phyloP scores from a whole-genome alignment of 2,329 filamentous ascomycete species.

The Paracamarosporium sp. region DNA sequence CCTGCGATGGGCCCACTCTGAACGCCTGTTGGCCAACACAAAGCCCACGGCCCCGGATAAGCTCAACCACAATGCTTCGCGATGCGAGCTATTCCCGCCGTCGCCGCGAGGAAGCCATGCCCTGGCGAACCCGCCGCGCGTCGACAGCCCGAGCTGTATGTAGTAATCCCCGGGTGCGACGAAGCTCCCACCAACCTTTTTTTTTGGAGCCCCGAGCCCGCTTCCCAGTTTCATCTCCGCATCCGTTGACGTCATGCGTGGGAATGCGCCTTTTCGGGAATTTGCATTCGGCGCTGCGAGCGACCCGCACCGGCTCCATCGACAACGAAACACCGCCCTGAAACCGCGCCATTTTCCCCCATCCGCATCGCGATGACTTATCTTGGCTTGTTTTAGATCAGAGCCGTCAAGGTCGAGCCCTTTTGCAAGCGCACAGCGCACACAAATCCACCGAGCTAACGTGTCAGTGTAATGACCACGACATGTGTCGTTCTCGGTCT shows the following conservation, averaged over 20 bases:
- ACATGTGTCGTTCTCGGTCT: background rate
- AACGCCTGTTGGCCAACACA: background rate
- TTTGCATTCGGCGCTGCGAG: background rate
- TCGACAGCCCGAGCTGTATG: background rate
- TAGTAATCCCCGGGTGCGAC: background rate
- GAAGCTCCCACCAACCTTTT: background rate
- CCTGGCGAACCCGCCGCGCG: background rate
- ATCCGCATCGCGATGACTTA: background rate
- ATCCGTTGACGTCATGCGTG: background rate
- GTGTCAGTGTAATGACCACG: background rate
- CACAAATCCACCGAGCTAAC: background rate
- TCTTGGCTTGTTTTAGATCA: too few species aligned
- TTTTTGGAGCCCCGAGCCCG: background rate
- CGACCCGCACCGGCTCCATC: background rate
- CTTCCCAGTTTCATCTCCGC: slow-evolving; percentile 1
- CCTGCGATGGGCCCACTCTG: slow-evolving; percentile 1
- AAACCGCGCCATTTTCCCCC: background rate
- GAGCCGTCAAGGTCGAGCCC: too few species aligned
- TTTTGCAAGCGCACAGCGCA: background rate
- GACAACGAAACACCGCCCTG: slow-evolving; percentile 2
- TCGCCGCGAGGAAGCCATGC: background rate
- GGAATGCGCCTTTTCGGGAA: background rate
- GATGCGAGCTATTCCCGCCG: background rate
- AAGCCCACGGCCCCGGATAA: slow-evolving; percentile 21
- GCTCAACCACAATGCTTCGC: slow-evolving; percentile 20